Conservation (phyloP, 345 rosid species). For the Nasturtium officinale region DNA sequence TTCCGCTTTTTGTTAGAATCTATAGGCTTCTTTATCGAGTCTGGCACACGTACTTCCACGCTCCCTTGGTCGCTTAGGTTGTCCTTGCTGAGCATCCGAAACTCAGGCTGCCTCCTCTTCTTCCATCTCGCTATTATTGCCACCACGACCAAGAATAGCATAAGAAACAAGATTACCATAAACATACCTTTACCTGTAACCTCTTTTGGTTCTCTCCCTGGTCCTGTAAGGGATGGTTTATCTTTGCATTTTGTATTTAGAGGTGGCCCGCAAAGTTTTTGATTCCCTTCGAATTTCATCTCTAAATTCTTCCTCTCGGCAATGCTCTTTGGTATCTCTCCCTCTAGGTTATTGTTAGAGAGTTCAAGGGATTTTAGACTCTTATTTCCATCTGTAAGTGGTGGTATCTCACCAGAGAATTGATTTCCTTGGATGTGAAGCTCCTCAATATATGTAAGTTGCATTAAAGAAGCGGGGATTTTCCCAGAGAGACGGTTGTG, state of each 20-base stretch:
- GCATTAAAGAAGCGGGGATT: slow-evolving; percentile 56
- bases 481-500: slow-evolving; percentile 58
- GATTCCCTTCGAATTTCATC: slow-evolving; percentile 52
- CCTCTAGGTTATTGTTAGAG: slow-evolving; percentile 64
- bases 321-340: slow-evolving; percentile 58
- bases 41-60: slow-evolving; percentile 48
- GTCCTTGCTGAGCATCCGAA: slow-evolving; percentile 58
- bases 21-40: slow-evolving; percentile 35
- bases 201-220: neutral
- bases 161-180: slow-evolving; percentile 30
- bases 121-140: slow-evolving; percentile 32
- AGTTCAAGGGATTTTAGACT: slow-evolving; percentile 49
- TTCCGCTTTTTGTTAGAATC: slow-evolving; percentile 41
- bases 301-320: slow-evolving; percentile 43
- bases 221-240: neutral
- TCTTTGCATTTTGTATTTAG: slow-evolving; percentile 38
- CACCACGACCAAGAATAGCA: slow-evolving; percentile 39
- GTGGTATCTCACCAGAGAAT: slow-evolving; percentile 71
- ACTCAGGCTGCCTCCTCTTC: slow-evolving; percentile 45
- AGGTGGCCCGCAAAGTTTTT: slow-evolving; percentile 59
- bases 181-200: slow-evolving; percentile 18
- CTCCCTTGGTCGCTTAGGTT: slow-evolving; percentile 43
- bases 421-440: slow-evolving; percentile 71
- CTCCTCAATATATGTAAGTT: slow-evolving; percentile 52
- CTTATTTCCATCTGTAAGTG: slow-evolving; percentile 38